Conservation (phyloP, 495 filamentous ascomycete genomes). For the Penicillium samsonianum region DNA sequence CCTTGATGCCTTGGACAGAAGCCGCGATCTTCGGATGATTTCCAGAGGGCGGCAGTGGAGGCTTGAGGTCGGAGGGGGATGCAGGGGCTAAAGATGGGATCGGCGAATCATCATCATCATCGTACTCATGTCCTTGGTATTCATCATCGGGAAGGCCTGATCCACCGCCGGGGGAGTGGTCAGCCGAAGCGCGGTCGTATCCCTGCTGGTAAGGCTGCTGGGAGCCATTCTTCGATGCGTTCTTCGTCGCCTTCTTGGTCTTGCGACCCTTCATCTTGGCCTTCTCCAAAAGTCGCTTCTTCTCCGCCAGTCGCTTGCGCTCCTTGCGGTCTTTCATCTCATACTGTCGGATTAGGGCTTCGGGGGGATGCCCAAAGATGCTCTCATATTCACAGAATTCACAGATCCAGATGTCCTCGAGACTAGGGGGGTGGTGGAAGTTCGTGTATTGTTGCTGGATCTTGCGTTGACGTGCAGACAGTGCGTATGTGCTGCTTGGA, state of each 20-base stretch:
- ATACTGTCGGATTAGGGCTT: conserved; percentile 85
- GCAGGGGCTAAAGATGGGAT: conserved; percentile 34
- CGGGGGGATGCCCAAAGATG: conserved; percentile 80
- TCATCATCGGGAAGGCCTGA: conserved; percentile 55
- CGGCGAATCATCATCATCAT: conserved; percentile 51
- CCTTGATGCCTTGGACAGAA: conserved; percentile 22
- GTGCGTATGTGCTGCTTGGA: conserved; percentile 58
- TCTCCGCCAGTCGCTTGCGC: conserved; percentile 77
- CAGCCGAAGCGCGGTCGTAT: conserved; percentile 48
- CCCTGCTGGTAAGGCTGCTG: conserved; percentile 47
- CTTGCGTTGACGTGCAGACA: conserved; percentile 67
- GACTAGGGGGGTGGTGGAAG: conserved; percentile 68
- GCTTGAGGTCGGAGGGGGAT: conserved; percentile 38
- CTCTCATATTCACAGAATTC: conserved; percentile 89
- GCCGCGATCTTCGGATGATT: conserved; percentile 30
- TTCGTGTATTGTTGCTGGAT: conserved; percentile 72
- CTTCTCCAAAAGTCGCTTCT: conserved; percentile 83
- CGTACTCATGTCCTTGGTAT: conserved; percentile 55
- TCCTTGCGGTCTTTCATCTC: conserved; percentile 91
- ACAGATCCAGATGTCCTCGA: conserved; percentile 89
- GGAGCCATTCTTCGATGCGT: conserved; percentile 57
- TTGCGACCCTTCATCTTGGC: conserved; percentile 94
- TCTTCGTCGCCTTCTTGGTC: conserved; percentile 69
- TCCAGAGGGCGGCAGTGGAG: conserved; percentile 31
- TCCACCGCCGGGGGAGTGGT: conserved; percentile 44